These are phyloP conservation scores for Rossbeevera mucosa DNA, from an alignment of 768 basidiomycete genomes.

Conservation along the genomic window DNA sequence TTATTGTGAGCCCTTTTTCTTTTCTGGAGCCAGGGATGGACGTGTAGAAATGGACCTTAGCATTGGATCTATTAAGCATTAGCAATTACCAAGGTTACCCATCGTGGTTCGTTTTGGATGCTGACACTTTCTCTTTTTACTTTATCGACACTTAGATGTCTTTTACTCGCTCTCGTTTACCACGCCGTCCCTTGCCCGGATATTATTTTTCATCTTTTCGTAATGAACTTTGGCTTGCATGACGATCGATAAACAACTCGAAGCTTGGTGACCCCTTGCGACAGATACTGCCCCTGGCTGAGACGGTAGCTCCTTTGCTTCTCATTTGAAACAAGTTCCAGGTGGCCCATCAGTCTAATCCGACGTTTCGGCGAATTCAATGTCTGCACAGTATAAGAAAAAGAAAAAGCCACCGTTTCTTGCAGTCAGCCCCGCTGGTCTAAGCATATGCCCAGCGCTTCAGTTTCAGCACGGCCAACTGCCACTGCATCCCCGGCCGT, in stretches of 20 bases:
- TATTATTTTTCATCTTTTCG: background rate
- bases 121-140: constrained; percentile 6
- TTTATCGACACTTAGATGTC: constrained; percentile 1
- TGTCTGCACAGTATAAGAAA: background rate
- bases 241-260: background rate
- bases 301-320: background rate
- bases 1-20: background rate
- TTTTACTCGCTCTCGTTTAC: background rate
- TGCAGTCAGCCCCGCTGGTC: no score
- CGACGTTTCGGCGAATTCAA: background rate
- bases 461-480: background rate
- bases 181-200: background rate
- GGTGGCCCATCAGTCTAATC: background rate
- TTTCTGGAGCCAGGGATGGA: constrained; percentile 5
- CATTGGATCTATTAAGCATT: constrained; percentile 17
- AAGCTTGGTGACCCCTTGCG: no score
- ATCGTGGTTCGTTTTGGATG: constrained; percentile 8
- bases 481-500: background rate
- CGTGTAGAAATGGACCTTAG: constrained; percentile 15
- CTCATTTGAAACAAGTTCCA: background rate
- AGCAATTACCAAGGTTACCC: constrained; percentile 7
- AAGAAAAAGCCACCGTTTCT: background rate
- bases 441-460: background rate
- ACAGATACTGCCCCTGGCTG: background rate
- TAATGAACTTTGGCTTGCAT: background rate